Percentiles rank a stretch among this genome's conserved stretches.
Evolutionary conservation across 2,329 filamentous ascomycete species (phyloP).

Genomic region (Chaetomium sp.): DNA sequence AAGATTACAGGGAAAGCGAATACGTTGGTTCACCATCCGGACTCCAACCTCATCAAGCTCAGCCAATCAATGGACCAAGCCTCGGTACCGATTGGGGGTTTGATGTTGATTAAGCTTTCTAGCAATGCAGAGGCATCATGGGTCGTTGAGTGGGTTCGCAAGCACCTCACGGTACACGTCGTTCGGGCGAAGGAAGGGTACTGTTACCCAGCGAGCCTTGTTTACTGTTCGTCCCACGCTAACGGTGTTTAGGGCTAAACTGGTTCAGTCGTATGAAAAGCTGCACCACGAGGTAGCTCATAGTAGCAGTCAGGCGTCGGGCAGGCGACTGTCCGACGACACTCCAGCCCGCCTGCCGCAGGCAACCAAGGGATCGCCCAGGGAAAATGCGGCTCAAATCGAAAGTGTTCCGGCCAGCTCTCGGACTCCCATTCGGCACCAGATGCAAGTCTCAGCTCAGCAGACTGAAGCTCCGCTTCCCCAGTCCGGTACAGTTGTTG

Average conservation of each 20-base stretch:
- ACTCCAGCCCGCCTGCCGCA: not conserved
- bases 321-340: not conserved
- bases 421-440: slow-evolving; percentile 16
- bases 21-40: slow-evolving; percentile 18
- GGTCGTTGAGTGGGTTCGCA: slow-evolving; percentile 23
- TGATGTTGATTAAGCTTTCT: slow-evolving; percentile 25
- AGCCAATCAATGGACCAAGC: slow-evolving; percentile 21
- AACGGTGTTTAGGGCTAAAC: slow-evolving; percentile 13
- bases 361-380: not conserved
- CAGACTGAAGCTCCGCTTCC: not conserved
- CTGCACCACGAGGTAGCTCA: not conserved
- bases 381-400: not conserved
- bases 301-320: not conserved
- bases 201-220: not conserved
- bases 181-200: slow-evolving; percentile 13
- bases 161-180: not conserved
- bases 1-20: slow-evolving; percentile 25
- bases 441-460: slow-evolving; percentile 22
- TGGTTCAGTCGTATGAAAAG: slow-evolving; percentile 12
- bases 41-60: slow-evolving; percentile 25
- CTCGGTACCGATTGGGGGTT: slow-evolving; percentile 5
- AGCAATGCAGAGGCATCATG: slow-evolving; percentile 17
- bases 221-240: not conserved
- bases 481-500: not conserved
- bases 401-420: not conserved